phyloP scores from a whole-genome alignment of 2,329 filamentous ascomycete species.

The Diplodia seriata region DNA sequence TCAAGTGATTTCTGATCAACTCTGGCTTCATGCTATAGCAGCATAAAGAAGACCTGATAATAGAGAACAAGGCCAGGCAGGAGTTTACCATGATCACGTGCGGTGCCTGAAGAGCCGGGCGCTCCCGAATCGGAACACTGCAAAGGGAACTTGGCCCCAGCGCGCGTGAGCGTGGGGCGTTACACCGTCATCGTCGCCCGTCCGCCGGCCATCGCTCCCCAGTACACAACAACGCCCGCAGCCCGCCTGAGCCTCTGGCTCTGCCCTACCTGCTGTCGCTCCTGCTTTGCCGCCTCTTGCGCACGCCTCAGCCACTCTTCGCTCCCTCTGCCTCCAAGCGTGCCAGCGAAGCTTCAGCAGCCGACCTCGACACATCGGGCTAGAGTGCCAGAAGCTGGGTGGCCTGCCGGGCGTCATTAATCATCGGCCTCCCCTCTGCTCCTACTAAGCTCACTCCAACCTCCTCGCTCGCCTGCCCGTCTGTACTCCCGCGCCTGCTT shows the following conservation, averaged over 20 bases:
- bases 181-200: constrained; percentile 11
- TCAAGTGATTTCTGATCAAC: no score
- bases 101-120: constrained; percentile 13
- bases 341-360: constrained; percentile 27
- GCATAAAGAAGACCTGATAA: no score
- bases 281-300: constrained; percentile 5
- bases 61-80: background rate
- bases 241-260: constrained; percentile 27
- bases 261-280: constrained; percentile 11
- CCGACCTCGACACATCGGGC: constrained; percentile 21
- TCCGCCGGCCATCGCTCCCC: background rate
- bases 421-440: constrained; percentile 6
- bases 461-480: background rate
- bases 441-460: constrained; percentile 6
- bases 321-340: constrained; percentile 14
- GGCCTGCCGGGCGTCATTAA: constrained; percentile 27
- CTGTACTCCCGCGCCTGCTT: background rate
- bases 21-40: no score
- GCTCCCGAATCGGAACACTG: background rate
- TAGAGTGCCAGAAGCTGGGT: constrained; percentile 26
- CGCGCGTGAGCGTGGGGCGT: constrained; percentile 10
- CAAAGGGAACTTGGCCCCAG: background rate
- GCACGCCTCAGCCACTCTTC: background rate
- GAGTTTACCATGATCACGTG: constrained; percentile 14
- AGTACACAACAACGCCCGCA: constrained; percentile 2